Evolutionary conservation across 352 stramenopile species (phyloP), one percentile per base, ranked within the genome.

Genomic region (Phytophthora brassicae): DNA sequence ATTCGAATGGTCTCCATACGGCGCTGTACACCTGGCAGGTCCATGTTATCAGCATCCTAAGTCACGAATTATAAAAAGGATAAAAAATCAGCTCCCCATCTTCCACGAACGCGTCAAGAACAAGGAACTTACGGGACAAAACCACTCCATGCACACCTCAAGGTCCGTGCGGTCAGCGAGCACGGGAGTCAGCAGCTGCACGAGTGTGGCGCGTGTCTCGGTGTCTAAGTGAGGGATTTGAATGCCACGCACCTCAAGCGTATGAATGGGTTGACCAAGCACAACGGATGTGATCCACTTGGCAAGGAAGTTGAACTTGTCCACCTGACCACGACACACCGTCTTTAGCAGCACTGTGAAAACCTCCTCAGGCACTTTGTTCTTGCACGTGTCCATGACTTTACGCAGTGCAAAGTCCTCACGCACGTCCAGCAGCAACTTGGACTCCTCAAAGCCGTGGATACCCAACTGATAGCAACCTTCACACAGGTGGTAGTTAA

Each of bases 111-210:
- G 13, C 3, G 54, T 50, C 1, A 60, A 49, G 39, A 62, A 67
- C 36, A 49, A 38, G 22, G 12, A 36, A 33, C 64, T 28, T 75
- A 92, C 82, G 42, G 84, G 84, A 16, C 77, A 86, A 66, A 95
- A 94, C 86, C 86, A 94, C 52, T 95, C 86, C 83, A 95, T 92
- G 63, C 81, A 93, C 23, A 95, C 82, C 60, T 93, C 84, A 0
- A 95, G 56, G 59, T 95, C 86, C 12, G 75, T 90, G 44, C 84
- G 86, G 56, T 95, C 81, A 9, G 86, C 82, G 0, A 94, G 68
- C 49, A 92, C 81, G 6, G 86, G 86, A n/a, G 83, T 95, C 26
- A 94, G 70, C 56, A 93, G 63, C 64, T 86, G 66, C 33, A 90
- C 84, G 19, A 95, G 74, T 20, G 75, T 88, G 33, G 68, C 70